phyloP scores from a whole-genome alignment of 805 yeast genomes.

The Barnettozyma californica region DNA sequence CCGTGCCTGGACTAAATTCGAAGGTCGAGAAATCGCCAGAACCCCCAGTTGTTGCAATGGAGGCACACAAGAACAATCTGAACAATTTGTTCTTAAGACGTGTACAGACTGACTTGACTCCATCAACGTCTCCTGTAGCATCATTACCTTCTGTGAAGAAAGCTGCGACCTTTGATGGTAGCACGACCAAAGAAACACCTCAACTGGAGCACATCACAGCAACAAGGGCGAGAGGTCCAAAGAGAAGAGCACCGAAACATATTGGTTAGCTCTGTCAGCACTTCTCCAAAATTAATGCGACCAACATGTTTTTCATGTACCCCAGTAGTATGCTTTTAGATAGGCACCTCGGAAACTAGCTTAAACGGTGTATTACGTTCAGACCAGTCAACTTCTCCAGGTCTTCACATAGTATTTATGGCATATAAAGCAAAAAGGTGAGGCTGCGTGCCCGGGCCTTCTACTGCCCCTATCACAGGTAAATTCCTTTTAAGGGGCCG shows the following conservation, averaged over 20 bases:
- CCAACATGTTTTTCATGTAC: neutral
- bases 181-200: slow-evolving; percentile 1
- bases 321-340: neutral
- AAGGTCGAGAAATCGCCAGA: neutral
- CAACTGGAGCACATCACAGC: slow-evolving; percentile 28
- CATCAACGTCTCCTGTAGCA: neutral
- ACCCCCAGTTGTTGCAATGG: neutral
- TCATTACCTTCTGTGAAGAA: slow-evolving; percentile 6
- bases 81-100: slow-evolving; percentile 13
- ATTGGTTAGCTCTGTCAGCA: neutral
- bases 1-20: neutral
- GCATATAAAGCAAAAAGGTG: no score
- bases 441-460: no score
- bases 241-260: slow-evolving; percentile 30
- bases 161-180: slow-evolving; percentile 21
- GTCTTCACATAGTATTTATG: no score
- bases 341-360: no score
- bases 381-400: no score
- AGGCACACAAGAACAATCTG: slow-evolving; percentile 11
- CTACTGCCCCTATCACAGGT: no score
- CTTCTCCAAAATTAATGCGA: neutral
- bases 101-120: slow-evolving; percentile 13
- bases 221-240: slow-evolving; percentile 31
- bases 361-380: no score
- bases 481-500: no score